phyloP scores from a whole-genome alignment of 2,329 filamentous ascomycete genomes.

The Keithomyces neogunnii region DNA sequence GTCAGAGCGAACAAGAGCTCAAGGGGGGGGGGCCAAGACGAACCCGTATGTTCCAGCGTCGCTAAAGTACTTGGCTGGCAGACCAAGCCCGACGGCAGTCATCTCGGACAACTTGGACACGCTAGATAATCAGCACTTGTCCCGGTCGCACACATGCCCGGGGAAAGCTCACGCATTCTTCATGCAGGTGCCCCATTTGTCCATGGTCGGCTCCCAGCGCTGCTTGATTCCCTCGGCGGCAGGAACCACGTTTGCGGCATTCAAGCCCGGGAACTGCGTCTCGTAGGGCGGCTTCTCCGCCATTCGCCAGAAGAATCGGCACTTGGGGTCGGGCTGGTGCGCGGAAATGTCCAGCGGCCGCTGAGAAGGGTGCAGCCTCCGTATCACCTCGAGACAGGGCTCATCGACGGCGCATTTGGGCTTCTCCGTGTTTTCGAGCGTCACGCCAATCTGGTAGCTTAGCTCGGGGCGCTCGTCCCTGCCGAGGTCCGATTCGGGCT shows the following conservation, averaged over 20 bases:
- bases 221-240: conserved; percentile 37
- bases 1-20: background rate
- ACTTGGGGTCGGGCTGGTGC: conserved; percentile 52
- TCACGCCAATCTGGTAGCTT: conserved; percentile 53
- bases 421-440: conserved; percentile 55
- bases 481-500: conserved; percentile 37
- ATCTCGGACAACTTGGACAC: conserved; percentile 51
- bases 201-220: conserved; percentile 46
- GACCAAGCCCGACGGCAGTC: conserved; percentile 46
- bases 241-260: conserved; percentile 46
- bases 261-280: conserved; percentile 47
- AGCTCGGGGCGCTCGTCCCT: conserved; percentile 49
- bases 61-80: conserved; percentile 43
- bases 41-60: conserved; percentile 48
- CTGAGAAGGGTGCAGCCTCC: conserved; percentile 44
- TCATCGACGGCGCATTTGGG: conserved; percentile 55
- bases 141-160: background rate
- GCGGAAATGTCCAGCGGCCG: conserved; percentile 48
- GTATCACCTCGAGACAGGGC: conserved; percentile 49
- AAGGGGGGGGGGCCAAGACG: conserved; percentile 3
- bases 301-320: conserved; percentile 57
- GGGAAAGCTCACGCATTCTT: conserved; percentile 41
- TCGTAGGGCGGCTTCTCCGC: conserved; percentile 42
- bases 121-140: conserved; percentile 17
- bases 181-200: conserved; percentile 51